Evolutionary conservation across 192 early-diverging fungal genomes (phyloP), one percentile per base, ranked within the genome.

Genomic region (Globomyces pollinis-pini): DNA sequence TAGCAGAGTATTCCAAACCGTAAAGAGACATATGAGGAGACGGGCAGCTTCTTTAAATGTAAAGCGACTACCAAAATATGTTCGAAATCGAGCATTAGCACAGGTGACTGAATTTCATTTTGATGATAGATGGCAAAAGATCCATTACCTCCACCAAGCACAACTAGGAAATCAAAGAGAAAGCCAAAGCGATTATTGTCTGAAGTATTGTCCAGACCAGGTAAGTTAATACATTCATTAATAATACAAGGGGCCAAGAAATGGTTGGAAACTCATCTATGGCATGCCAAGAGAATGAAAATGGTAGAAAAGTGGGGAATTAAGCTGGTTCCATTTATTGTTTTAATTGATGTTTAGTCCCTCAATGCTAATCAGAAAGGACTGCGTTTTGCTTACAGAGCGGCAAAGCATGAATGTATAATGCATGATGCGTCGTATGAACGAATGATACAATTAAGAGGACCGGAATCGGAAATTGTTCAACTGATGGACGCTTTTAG

Each of bases 261-360:
- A 31, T 99, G 94, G 96, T 65, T 99, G 23, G 94, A 96, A 66
- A 99, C 94, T 33, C 94, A 99, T 73, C 80, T 95, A 23, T 99
- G 96, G 96, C 94, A 99, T 64, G 86, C 91, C 11, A 99, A 99
- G 68, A 79, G 96, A 57, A 93, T 97, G 90, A 87, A 90, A 47
- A 99, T 99, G 93, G 66, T 54, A 32, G 77, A 89, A 51, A 61
- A 76, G 15, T 94, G 93, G 93, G 89, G 91, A 0, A 84, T 81
- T 60, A 78, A 81, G 61, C 45, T 92, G 36, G 86, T 84, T 69
- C 50, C 23, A 21, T 34, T 12, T 20, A 29, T 16, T 0, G n/a
- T n/a, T n/a, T 16, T 47, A 28, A n/a, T n/a, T 47, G 8, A 47
- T 47, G 3, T 5, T 32, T 44, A 86, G 86, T 84, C 91, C 12